phyloP scores from a whole-genome alignment of 2,329 filamentous ascomycete species.

The Arthrinium puccinioides region DNA sequence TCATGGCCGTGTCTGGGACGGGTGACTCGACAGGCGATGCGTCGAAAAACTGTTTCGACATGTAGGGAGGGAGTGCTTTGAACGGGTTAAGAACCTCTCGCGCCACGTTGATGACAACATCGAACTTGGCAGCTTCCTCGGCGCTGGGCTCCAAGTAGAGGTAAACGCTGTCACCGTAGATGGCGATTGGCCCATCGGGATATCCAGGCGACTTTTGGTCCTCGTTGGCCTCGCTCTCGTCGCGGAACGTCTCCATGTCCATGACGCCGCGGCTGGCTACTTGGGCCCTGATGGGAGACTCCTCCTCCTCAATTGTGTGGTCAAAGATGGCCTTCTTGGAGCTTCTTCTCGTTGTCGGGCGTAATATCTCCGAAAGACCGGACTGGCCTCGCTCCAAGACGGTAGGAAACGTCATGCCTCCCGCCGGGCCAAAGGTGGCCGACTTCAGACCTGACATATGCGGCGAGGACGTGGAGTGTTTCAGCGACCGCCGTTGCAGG shows the following conservation, averaged over 20 bases:
- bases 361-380: constrained; percentile 50
- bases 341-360: constrained; percentile 38
- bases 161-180: constrained; percentile 71
- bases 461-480: constrained; percentile 61
- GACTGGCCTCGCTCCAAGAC: constrained; percentile 53
- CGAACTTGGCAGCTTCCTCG: constrained; percentile 69
- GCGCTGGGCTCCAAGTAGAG: constrained; percentile 75
- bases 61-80: constrained; percentile 20
- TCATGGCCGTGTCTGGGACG: constrained; percentile 49
- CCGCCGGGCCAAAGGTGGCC: constrained; percentile 51
- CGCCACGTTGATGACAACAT: constrained; percentile 79
- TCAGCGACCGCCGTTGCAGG: constrained; percentile 53
- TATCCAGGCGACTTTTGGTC: constrained; percentile 78
- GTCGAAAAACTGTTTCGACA: constrained; percentile 15
- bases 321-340: constrained; percentile 22
- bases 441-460: constrained; percentile 56
- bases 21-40: constrained; percentile 32
- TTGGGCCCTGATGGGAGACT: constrained; percentile 53
- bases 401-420: constrained; percentile 58
- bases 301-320: constrained; percentile 44
- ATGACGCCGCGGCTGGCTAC: constrained; percentile 52
- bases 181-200: constrained; percentile 73
- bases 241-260: constrained; percentile 51
- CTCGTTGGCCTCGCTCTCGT: constrained; percentile 64
- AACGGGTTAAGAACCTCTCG: constrained; percentile 78